Percentiles rank a stretch among this genome's conserved stretches.
These are phyloP conservation scores for Rhodofomes roseus DNA, from an alignment of 1,284 basidiomycete genomes.

Conservation along the genomic window DNA sequence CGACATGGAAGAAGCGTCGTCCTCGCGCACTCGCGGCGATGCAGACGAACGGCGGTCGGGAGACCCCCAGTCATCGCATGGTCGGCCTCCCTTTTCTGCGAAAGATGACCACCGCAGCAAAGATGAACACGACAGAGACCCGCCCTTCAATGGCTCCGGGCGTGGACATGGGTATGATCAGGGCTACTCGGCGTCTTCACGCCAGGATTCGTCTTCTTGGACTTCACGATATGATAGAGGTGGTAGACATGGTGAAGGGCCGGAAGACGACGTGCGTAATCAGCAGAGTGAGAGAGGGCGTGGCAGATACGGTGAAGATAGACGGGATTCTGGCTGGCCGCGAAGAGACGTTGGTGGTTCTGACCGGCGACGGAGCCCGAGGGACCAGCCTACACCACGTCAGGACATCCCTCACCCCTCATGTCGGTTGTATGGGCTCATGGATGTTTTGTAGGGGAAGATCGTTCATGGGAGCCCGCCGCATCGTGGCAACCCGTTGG, in stretches of 20 bases:
- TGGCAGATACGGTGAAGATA: constrained; percentile 16
- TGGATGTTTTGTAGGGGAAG: constrained; percentile 23
- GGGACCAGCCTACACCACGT: constrained; percentile 20
- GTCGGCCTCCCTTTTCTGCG: constrained; percentile 43
- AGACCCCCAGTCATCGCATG: constrained; percentile 37
- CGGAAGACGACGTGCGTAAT: constrained; percentile 32
- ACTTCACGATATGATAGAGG: constrained; percentile 36
- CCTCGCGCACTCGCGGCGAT: constrained; percentile 47
- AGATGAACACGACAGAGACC: constrained; percentile 40
- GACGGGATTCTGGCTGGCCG: constrained; percentile 16
- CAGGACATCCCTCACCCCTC: constrained; percentile 7
- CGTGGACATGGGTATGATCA: constrained; percentile 46
- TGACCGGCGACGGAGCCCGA: constrained; percentile 31
- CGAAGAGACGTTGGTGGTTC: constrained; percentile 15
- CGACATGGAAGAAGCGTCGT: constrained; percentile 47
- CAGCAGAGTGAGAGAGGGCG: constrained; percentile 16
- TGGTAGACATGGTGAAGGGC: constrained; percentile 41
- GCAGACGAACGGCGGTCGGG: constrained; percentile 47
- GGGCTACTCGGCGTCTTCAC: constrained; percentile 36
- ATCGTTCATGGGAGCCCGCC: constrained; percentile 34
- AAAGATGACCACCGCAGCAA: constrained; percentile 47
- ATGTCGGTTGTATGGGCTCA: constrained; percentile 1
- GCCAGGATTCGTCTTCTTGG: constrained; percentile 34
- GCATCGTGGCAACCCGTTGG: constrained; percentile 30
- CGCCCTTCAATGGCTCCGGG: constrained; percentile 26